Base-by-base conservation (phyloP, 2,329 filamentous ascomycete genomes). In the Dendrostoma leiphaemia region DNA sequence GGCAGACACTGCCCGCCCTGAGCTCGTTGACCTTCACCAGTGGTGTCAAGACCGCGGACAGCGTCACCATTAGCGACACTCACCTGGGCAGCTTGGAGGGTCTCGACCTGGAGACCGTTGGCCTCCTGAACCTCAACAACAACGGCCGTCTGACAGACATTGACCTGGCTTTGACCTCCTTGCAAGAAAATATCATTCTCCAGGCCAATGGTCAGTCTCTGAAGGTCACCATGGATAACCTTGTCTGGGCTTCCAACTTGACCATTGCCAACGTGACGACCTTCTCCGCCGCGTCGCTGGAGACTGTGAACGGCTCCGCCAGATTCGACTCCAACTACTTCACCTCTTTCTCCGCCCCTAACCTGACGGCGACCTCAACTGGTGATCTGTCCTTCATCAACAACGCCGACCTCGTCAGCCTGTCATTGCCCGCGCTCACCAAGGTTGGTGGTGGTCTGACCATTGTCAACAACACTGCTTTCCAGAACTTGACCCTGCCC, bases 381-480 rank as follows among this genome's bases (percentile, higher is more conserved):
- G 79, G 79, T 60, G 78, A 79, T 57, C 65, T 89, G 57, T 83
- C 84, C 3, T 83, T 88, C 64, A 78, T 84, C 68, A 80, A 80
- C 74, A 88, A 88, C 76, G 70, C 72, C 38, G 69, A 77, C 57
- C 74, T 88, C 48, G 70, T 75, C 69, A 96, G 96, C 82, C 79
- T 97, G 72, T 85, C 86, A 56, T 82, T 96, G 73, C 86, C 88
- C 45, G 44, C 68, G 21, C 79, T 97, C 43, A 80, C 77, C 61
- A 80, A 74, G 51, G 81, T 96, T 65, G 84, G 82, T 62, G 92
- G 90, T 75, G 90, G 88, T 69, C 83, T 96, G 69, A 85, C 88
- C 63, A 84, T 99, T 67, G 87, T 89, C 74, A 96, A 96, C 84
- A 97, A 97, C 86, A 90, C 90, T 58, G 76, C 78, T 53, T 81